Evolutionary conservation across 352 stramenopile species (phyloP).

Genomic region (Globisporangium cystogenes): DNA sequence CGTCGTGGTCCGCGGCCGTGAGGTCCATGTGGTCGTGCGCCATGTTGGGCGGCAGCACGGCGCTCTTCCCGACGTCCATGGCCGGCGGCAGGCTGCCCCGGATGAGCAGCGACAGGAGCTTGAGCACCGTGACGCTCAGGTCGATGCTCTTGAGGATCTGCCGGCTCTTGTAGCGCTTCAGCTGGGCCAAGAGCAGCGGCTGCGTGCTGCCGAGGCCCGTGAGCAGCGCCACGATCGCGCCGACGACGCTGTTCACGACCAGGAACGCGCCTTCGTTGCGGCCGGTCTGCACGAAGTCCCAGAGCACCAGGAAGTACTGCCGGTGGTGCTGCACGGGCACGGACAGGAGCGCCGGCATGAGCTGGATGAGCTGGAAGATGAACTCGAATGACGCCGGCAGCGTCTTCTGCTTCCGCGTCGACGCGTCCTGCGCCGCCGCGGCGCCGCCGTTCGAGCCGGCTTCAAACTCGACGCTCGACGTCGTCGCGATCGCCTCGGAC

Average conservation of each 20-base stretch:
- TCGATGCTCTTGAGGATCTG: constrained; percentile 81
- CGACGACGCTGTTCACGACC: constrained; percentile 78
- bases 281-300: constrained; percentile 74
- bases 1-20: constrained; percentile 44
- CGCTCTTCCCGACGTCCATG: constrained; percentile 47
- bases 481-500: constrained; percentile 60
- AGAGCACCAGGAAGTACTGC: constrained; percentile 72
- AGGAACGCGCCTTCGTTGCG: constrained; percentile 79
- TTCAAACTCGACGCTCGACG: constrained; percentile 45
- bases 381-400: constrained; percentile 80
- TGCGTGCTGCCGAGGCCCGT: constrained; percentile 54
- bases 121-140: constrained; percentile 59
- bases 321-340: constrained; percentile 63
- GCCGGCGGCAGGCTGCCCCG: constrained; percentile 61
- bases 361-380: constrained; percentile 67
- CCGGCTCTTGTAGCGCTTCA: constrained; percentile 63
- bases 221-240: constrained; percentile 62
- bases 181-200: constrained; percentile 51
- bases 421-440: not conserved
- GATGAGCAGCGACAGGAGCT: constrained; percentile 68
- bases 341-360: constrained; percentile 70
- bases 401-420: constrained; percentile 15
- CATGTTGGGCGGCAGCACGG: constrained; percentile 55
- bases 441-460: constrained; percentile 16
- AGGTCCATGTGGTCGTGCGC: constrained; percentile 66